Percentiles rank a stretch among this genome's conserved stretches.
These are phyloP conservation scores for Diplocarpon mali DNA, from an alignment of 2,329 filamentous ascomycete species.

Conservation along the genomic window DNA sequence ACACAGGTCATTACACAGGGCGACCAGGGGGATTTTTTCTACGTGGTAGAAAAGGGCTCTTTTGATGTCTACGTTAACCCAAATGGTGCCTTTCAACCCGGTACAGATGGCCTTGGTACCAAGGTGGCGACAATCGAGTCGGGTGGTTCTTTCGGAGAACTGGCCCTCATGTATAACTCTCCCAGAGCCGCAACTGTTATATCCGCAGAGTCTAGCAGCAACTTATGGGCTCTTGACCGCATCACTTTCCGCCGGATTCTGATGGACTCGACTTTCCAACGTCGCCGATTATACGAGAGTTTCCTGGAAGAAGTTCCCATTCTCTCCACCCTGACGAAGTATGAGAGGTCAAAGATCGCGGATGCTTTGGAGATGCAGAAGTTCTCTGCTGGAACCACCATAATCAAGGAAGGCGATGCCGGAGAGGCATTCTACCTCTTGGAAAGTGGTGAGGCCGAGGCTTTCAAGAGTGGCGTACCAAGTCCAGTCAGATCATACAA, in stretches of 20 bases:
- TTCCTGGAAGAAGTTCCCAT: constrained; percentile 92
- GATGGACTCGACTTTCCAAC: constrained; percentile 96
- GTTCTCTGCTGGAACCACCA: constrained; percentile 64
- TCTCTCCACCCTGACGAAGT: constrained; percentile 70
- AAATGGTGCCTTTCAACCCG: constrained; percentile 65
- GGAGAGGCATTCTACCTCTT: constrained; percentile 88
- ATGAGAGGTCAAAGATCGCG: constrained; percentile 94
- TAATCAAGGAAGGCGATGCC: constrained; percentile 85
- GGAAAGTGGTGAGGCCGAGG: constrained; percentile 77
- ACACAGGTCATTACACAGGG: constrained; percentile 84
- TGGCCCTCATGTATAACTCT: constrained; percentile 97
- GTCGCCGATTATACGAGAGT: constrained; percentile 91
- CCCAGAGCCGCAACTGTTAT: constrained; percentile 90
- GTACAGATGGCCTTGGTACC: constrained; percentile 68
- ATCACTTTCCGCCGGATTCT: constrained; percentile 95
- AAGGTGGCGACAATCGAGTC: constrained; percentile 75
- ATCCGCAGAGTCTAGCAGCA: constrained; percentile 66
- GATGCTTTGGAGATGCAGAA: constrained; percentile 90
- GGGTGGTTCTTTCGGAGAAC: constrained; percentile 89
- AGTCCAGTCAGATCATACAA: constrained; percentile 68
- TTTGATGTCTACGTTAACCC: constrained; percentile 89
- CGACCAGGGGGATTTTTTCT: constrained; percentile 94
- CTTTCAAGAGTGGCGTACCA: constrained; percentile 64
- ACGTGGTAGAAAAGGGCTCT: constrained; percentile 81
- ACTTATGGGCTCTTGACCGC: constrained; percentile 88